Percentiles rank a stretch among this genome's conserved stretches.
Evolutionary conservation across 257 asterid species (phyloP).

Genomic region (Striga asiatica): DNA sequence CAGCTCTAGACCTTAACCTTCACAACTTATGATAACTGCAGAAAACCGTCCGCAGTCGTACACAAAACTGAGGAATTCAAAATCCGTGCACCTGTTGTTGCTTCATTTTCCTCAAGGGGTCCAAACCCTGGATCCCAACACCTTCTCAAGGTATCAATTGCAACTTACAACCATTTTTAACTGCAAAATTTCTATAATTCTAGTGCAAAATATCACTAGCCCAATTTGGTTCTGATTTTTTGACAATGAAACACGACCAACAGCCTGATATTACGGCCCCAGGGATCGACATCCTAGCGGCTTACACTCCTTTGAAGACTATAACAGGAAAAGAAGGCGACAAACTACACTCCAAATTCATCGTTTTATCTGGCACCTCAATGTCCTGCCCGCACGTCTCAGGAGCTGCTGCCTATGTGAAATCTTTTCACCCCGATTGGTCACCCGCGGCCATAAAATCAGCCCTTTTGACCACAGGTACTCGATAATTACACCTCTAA

Average conservation of each 20-base stretch:
- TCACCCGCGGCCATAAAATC: constrained; percentile 8
- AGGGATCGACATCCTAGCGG: constrained; percentile 82
- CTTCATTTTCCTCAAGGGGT: constrained; percentile 85
- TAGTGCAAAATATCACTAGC: no score
- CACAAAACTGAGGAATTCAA: constrained; percentile 49
- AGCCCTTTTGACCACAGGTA: constrained; percentile 10
- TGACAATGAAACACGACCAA: constrained; percentile 6
- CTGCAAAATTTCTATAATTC: no score
- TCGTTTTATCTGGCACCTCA: constrained; percentile 9
- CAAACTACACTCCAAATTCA: constrained; percentile 50
- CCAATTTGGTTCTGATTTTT: no score
- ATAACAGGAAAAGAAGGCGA: constrained; percentile 71
- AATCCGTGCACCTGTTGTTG: constrained; percentile 60
- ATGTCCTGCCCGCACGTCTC: constrained; percentile 10
- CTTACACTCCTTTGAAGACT: constrained; percentile 62
- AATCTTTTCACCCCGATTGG: constrained; percentile 5
- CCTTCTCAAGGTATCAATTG: constrained; percentile 69
- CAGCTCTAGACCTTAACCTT: no score
- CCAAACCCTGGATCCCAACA: constrained; percentile 55
- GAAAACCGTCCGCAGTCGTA: constrained; percentile 64
- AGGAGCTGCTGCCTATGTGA: constrained; percentile 6
- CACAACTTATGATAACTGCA: constrained; percentile 29
- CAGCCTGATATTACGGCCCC: constrained; percentile 94
- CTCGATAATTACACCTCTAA: no score
- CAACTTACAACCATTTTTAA: no score